Conservation (phyloP, 768 basidiomycete genomes). For the Guyanaporus albipodus region DNA sequence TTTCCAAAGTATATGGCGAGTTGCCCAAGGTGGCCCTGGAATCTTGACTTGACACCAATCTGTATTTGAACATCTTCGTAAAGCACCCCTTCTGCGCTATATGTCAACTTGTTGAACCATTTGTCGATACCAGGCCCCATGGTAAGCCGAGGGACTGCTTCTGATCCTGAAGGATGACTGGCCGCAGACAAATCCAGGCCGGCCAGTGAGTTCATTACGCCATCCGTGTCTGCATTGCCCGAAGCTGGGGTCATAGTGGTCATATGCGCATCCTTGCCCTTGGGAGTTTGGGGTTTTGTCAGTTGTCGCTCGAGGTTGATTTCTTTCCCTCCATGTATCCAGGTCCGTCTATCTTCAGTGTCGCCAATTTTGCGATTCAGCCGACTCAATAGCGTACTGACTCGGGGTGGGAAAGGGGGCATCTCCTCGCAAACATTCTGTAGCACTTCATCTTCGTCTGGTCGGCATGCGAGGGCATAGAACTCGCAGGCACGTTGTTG, state of each 20-base stretch:
- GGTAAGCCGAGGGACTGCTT: constrained; percentile 50
- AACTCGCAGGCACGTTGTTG: constrained; percentile 99
- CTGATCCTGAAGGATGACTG: constrained; percentile 14
- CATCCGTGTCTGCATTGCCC: constrained; percentile 38
- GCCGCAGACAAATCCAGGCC: constrained; percentile 69
- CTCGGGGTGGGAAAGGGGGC: constrained; percentile 96
- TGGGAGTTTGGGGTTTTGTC: constrained; percentile 48
- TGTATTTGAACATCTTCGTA: constrained; percentile 97
- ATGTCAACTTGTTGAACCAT: constrained; percentile 85
- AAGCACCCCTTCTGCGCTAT: constrained; percentile 79
- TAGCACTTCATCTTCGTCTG: constrained; percentile 89
- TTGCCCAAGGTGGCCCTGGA: constrained; percentile 91
- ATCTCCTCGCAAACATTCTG: constrained; percentile 98
- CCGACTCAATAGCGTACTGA: constrained; percentile 82
- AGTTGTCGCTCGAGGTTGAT: constrained; percentile 76
- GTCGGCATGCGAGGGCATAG: constrained; percentile 76
- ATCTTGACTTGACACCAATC: constrained; percentile 94
- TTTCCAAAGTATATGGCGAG: constrained; percentile 95
- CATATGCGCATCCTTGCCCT: constrained; percentile 29
- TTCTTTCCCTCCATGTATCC: constrained; percentile 94
- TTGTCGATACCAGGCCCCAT: constrained; percentile 73
- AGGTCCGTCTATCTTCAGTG: constrained; percentile 92
- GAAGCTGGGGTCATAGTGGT: constrained; percentile 37
- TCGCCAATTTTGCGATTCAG: constrained; percentile 88
- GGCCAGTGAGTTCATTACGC: constrained; percentile 69